phyloP scores from a whole-genome alignment of 106 monocot species.

The Ottelia alismoides region DNA sequence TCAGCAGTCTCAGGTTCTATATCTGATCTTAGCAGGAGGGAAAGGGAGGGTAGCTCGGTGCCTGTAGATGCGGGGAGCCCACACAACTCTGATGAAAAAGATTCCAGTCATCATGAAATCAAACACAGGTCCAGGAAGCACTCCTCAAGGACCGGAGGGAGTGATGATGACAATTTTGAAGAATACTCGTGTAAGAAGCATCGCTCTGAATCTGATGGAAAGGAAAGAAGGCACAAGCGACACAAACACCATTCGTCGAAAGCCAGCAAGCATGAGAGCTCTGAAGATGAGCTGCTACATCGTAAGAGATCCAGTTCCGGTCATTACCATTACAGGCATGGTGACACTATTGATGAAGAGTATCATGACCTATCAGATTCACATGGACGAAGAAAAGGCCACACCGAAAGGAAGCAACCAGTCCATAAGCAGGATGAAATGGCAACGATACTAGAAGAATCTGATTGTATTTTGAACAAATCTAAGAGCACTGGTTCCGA shows the following conservation, averaged over 20 bases:
- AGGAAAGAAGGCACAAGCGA: slow-evolving; percentile 11
- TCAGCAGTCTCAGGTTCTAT: slow-evolving; percentile 9
- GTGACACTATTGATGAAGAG: slow-evolving; percentile 21
- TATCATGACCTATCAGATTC: slow-evolving; percentile 11
- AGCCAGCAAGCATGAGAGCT: slow-evolving; percentile 10
- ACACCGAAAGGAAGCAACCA: neutral
- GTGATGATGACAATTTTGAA: slow-evolving; percentile 7
- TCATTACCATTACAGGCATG: slow-evolving; percentile 1
- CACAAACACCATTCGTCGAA: slow-evolving; percentile 21
- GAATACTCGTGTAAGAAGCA: slow-evolving; percentile 36
- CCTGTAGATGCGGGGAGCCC: slow-evolving; percentile 22
- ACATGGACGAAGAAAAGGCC: slow-evolving; percentile 14
- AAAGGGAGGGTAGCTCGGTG: slow-evolving; percentile 57
- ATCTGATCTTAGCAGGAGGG: slow-evolving; percentile 14
- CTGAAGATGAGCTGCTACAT: slow-evolving; percentile 23
- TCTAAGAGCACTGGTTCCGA: neutral
- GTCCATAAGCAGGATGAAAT: slow-evolving; percentile 13
- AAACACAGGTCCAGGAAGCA: slow-evolving; percentile 18
- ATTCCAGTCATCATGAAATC: neutral
- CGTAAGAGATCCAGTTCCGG: slow-evolving; percentile 15
- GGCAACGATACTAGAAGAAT: too few relatives aligned
- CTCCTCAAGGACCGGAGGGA: slow-evolving; percentile 3
- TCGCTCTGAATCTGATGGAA: slow-evolving; percentile 11
- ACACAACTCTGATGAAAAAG: slow-evolving; percentile 3
- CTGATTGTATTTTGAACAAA: too few relatives aligned